A percentile compares a stretch with the other conserved stretches of the same genome.
These are phyloP conservation scores for Camptophora hylomeconis DNA, from an alignment of 2,329 filamentous ascomycete genomes.

Conservation along the genomic window DNA sequence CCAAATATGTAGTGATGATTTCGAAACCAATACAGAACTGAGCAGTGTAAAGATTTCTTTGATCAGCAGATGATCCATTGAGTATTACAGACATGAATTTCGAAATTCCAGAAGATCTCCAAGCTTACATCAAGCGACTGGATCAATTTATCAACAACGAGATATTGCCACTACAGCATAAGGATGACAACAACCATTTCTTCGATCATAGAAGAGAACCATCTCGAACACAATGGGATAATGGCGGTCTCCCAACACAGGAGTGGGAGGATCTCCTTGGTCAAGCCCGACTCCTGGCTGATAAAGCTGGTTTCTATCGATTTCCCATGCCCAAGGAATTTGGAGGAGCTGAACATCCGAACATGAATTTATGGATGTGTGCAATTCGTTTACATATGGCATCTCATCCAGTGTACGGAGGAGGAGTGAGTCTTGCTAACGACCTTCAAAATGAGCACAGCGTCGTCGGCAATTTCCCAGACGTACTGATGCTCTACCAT, in stretches of 20 bases:
- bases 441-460: conserved; percentile 53
- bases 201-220: conserved; percentile 53
- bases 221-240: conserved; percentile 48
- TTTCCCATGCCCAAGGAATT: conserved; percentile 44
- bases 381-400: conserved; percentile 48
- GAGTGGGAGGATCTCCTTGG: conserved; percentile 46
- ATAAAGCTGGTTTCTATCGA: conserved; percentile 48
- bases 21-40: too few relatives aligned
- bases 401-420: conserved; percentile 32
- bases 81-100: conserved; percentile 45
- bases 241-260: conserved; percentile 40
- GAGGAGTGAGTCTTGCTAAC: conserved; percentile 47
- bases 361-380: conserved; percentile 50
- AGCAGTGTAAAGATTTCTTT: too few relatives aligned
- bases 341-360: conserved; percentile 37
- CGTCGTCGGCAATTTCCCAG: conserved; percentile 50
- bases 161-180: conserved; percentile 42
- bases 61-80: too few relatives aligned
- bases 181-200: conserved; percentile 48
- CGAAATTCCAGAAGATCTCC: conserved; percentile 39
- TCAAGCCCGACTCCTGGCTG: conserved; percentile 38
- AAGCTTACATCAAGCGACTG: conserved; percentile 35
- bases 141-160: conserved; percentile 44
- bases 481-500: conserved; percentile 48
- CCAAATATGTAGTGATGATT: too few relatives aligned